phyloP scores from a whole-genome alignment of 306 rosid species.

The Sphenostylis stenocarpa region DNA sequence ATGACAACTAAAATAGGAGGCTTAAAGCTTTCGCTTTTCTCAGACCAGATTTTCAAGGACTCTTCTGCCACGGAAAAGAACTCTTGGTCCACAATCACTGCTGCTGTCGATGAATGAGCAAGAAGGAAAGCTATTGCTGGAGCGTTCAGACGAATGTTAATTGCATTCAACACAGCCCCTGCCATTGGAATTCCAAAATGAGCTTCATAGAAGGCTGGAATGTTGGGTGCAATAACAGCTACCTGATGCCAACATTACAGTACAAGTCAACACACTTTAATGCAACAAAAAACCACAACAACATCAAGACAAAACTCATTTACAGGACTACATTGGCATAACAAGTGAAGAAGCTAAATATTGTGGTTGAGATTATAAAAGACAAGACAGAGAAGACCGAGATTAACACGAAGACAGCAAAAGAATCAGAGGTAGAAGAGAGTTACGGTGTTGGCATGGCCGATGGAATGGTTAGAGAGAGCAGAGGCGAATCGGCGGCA shows the following conservation, averaged over 20 bases:
- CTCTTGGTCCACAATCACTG: constrained; percentile 13
- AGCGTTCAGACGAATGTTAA: constrained; percentile 7
- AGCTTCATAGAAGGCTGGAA: constrained; percentile 74
- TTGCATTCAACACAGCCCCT: constrained; percentile 17
- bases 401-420: neutral
- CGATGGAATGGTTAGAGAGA: constrained; percentile 58
- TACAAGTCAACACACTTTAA: constrained; percentile 9
- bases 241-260: constrained; percentile 49
- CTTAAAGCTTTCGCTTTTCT: constrained; percentile 48
- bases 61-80: constrained; percentile 9
- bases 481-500: constrained; percentile 82
- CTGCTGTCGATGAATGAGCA: constrained; percentile 7
- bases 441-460: constrained; percentile 59
- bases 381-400: neutral
- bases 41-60: constrained; percentile 56
- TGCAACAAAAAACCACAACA: neutral
- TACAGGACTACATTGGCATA: too few species aligned
- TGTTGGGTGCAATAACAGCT: constrained; percentile 75
- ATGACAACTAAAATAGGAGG: constrained; percentile 65
- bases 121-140: constrained; percentile 4
- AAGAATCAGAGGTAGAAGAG: neutral
- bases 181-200: constrained; percentile 30
- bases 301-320: neutral
- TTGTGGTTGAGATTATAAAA: neutral
- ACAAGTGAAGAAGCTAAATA: too few species aligned